Evolutionary conservation across 306 rosid species (phyloP).

Genomic region (Castanea sativa): DNA sequence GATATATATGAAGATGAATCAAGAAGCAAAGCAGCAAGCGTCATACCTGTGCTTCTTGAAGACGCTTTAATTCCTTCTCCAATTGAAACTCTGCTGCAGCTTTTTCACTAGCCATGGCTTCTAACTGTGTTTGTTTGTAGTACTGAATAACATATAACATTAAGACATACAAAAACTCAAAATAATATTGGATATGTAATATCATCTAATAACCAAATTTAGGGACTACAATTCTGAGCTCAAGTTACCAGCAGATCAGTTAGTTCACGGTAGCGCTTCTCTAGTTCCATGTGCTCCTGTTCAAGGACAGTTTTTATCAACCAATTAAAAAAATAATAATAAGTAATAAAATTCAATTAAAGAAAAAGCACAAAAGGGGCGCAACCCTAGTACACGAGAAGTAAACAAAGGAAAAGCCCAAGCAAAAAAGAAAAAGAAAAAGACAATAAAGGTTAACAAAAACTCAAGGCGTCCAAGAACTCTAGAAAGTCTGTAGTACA

Average conservation of each 20-base stretch:
- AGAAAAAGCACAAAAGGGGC: too few relatives aligned
- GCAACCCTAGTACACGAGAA: too few relatives aligned
- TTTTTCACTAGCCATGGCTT: constrained; percentile 94
- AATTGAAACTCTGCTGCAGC: constrained; percentile 92
- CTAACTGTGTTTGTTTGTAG: constrained; percentile 98
- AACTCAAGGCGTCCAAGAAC: too few relatives aligned
- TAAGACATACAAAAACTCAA: constrained; percentile 1
- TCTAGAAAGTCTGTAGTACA: too few relatives aligned
- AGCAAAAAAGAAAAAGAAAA: too few relatives aligned
- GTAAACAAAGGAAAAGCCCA: too few relatives aligned
- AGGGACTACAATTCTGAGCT: constrained; percentile 20
- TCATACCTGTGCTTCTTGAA: constrained; percentile 82
- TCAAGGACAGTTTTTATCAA: constrained; percentile 29
- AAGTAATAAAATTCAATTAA: too few relatives aligned
- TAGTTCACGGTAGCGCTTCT: constrained; percentile 96
- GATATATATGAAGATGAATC: constrained; percentile 5
- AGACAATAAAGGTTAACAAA: too few relatives aligned
- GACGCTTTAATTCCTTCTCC: constrained; percentile 92
- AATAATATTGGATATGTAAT: constrained; percentile 11
- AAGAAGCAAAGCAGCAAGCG: constrained; percentile 23
- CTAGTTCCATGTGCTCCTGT: constrained; percentile 97
- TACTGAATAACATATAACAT: constrained; percentile 48
- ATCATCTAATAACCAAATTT: not conserved
- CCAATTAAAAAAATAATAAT: not conserved
- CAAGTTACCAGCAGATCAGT: constrained; percentile 88